Evolutionary conservation across 306 rosid genomes (phyloP), one percentile per base, ranked within the genome.

Genomic region (Trifolium subterraneum): DNA sequence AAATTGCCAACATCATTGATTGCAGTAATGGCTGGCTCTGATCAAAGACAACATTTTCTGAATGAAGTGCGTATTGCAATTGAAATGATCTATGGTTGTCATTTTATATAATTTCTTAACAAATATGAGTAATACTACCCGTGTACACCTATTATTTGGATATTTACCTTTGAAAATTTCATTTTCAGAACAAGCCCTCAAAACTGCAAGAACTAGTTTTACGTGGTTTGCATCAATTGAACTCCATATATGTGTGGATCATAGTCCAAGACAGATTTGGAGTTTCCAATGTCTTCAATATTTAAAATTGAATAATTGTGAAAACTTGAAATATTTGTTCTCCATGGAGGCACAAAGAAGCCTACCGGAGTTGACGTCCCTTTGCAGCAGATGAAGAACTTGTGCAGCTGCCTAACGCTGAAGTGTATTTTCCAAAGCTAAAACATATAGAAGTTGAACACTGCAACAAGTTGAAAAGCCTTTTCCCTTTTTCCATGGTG

Each of bases 401-500:
- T 56, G 16, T 56, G 35, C 16, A 9, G 16, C 63, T 19, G 0
- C 10, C 59, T 20, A 27, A 27, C 4, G 33, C 33, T 29, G 33
- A 29, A 29, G 4, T 29, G 33, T 29, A 29, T 29, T 29, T 59
- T 59, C 65, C 20, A 14, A 59, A 59, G 18, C 65, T 59, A 4
- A 27, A 29, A 27, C 0, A 13, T 0, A 27, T 59, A 27, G 0
- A 0, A 2, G 66, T 60, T 13, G 0, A 6, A 3, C 1, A 14
- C 4, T 59, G 65, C 65, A 27, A 27, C 39, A 59, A 59, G 41
- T 36, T 63, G 47, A 36, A 63, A 36, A 63, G 15, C n/a, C 47
- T 63, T 63, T 63, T 63, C 69, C 16, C 31, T 64, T 1, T 64
- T 39, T 3, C 50, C 10, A 39, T 38, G 68, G 70, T n/a, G n/a